These are phyloP conservation scores for Collybiopsis luxurians DNA, from an alignment of 768 basidiomycete species.

Conservation along the genomic window DNA sequence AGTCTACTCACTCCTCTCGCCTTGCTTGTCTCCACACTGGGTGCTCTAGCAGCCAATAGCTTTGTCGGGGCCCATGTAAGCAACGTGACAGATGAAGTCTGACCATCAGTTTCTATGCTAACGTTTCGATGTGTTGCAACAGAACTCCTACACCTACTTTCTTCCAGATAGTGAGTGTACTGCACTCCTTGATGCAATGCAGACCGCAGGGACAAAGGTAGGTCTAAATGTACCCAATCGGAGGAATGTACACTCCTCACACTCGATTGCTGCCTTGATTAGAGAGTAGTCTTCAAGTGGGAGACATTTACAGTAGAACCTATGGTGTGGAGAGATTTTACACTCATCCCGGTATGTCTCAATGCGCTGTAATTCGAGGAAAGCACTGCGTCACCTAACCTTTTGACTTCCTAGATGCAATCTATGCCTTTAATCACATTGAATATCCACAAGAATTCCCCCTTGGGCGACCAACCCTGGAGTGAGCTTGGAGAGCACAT, in stretches of 20 bases:
- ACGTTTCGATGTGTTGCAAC: neutral
- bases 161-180: slow-evolving; percentile 18
- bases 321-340: slow-evolving; percentile 33
- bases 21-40: neutral
- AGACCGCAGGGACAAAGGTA: slow-evolving; percentile 24
- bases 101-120: neutral
- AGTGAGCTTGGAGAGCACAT: slow-evolving; percentile 33
- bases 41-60: neutral
- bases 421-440: slow-evolving; percentile 33
- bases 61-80: slow-evolving; percentile 9
- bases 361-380: too few species aligned
- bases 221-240: neutral
- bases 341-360: slow-evolving; percentile 20
- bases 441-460: slow-evolving; percentile 31
- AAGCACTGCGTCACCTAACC: too few species aligned
- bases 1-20: neutral
- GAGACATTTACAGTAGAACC: slow-evolving; percentile 30
- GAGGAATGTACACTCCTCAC: slow-evolving; percentile 20
- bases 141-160: slow-evolving; percentile 21
- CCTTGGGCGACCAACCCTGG: slow-evolving; percentile 33
- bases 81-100: neutral
- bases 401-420: slow-evolving; percentile 20
- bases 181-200: slow-evolving; percentile 20
- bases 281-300: slow-evolving; percentile 29
- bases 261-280: slow-evolving; percentile 17